Conservation (phyloP, 2,329 filamentous ascomycete species). For the Aspergillus latus region DNA sequence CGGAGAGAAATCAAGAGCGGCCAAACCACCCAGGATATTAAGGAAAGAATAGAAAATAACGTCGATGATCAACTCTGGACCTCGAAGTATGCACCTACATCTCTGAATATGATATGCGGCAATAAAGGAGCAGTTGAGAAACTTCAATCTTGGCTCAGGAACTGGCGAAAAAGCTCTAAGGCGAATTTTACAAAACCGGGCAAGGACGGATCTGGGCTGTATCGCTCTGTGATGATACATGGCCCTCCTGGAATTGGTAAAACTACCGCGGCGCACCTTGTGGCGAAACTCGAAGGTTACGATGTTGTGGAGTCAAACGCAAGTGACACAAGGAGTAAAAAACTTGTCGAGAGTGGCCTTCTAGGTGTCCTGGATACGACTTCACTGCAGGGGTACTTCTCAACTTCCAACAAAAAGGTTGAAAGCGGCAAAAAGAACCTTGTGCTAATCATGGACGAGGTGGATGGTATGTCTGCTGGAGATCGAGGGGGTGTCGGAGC, state of each 20-base stretch:
- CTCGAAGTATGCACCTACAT: slow-evolving; percentile 87
- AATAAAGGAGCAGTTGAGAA: slow-evolving; percentile 90
- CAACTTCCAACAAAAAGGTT: slow-evolving; percentile 76
- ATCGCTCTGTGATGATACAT: slow-evolving; percentile 90
- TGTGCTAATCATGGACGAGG: slow-evolving; percentile 97
- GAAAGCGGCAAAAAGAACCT: slow-evolving; percentile 85
- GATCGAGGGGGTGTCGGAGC: slow-evolving; percentile 95
- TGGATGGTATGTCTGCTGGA: slow-evolving; percentile 97
- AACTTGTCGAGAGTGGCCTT: slow-evolving; percentile 85
- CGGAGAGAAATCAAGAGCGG: slow-evolving; percentile 34
- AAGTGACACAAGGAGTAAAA: slow-evolving; percentile 94
- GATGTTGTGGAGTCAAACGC: slow-evolving; percentile 95
- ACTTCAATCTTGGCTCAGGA: slow-evolving; percentile 81
- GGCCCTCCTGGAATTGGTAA: slow-evolving; percentile 96
- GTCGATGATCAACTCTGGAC: slow-evolving; percentile 77
- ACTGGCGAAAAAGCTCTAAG: slow-evolving; percentile 76
- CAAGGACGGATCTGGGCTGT: slow-evolving; percentile 76
- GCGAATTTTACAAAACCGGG: slow-evolving; percentile 80
- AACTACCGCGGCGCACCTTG: slow-evolving; percentile 92
- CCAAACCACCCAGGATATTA: slow-evolving; percentile 41
- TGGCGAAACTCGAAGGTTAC: slow-evolving; percentile 88
- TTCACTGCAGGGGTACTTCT: slow-evolving; percentile 87
- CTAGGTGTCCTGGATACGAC: slow-evolving; percentile 90
- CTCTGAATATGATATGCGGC: slow-evolving; percentile 85
- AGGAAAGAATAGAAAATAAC: slow-evolving; percentile 27